phyloP scores from a whole-genome alignment of 2,329 filamentous ascomycete genomes.

The Beauveria sp. region DNA sequence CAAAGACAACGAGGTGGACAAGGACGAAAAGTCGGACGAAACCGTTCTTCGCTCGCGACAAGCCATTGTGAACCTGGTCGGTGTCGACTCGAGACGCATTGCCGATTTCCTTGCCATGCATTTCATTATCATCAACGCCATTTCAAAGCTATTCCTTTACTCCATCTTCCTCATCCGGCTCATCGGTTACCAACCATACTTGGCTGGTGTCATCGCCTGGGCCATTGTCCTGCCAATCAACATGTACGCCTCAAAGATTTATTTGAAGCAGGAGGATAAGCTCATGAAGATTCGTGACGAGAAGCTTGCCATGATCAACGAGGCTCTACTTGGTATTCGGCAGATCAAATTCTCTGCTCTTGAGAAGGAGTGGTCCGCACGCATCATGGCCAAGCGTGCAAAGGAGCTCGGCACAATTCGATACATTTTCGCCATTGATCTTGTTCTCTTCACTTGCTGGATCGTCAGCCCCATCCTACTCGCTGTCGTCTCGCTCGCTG shows the following conservation, averaged over 20 bases:
- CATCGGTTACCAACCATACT: conserved; percentile 63
- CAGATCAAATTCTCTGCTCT: conserved; percentile 81
- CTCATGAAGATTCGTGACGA: conserved; percentile 70
- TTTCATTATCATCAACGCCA: conserved; percentile 54
- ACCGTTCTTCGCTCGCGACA: conserved; percentile 46
- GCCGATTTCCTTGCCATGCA: conserved; percentile 61
- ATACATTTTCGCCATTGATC: conserved; percentile 57
- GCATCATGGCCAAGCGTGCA: conserved; percentile 54
- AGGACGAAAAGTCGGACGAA: conserved; percentile 36
- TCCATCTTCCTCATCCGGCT: conserved; percentile 59
- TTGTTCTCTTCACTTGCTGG: conserved; percentile 59
- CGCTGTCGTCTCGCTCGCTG: conserved; percentile 60
- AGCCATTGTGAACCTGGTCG: conserved; percentile 68
- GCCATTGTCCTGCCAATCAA: conserved; percentile 61
- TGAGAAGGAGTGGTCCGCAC: conserved; percentile 66
- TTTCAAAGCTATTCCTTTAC: conserved; percentile 58
- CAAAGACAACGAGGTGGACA: conserved; percentile 37
- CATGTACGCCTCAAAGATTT: conserved; percentile 56
- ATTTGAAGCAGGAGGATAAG: conserved; percentile 56
- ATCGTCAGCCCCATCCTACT: conserved; percentile 66
- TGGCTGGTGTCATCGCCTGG: conserved; percentile 59
- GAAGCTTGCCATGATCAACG: conserved; percentile 68
- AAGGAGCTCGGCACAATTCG: conserved; percentile 61
- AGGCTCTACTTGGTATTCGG: conserved; percentile 69
- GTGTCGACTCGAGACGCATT: conserved; percentile 65